Evolutionary conservation across 164 flowering plant species (phyloP), one percentile per base, ranked within the genome.

Genomic region (Berberis vulgaris): DNA sequence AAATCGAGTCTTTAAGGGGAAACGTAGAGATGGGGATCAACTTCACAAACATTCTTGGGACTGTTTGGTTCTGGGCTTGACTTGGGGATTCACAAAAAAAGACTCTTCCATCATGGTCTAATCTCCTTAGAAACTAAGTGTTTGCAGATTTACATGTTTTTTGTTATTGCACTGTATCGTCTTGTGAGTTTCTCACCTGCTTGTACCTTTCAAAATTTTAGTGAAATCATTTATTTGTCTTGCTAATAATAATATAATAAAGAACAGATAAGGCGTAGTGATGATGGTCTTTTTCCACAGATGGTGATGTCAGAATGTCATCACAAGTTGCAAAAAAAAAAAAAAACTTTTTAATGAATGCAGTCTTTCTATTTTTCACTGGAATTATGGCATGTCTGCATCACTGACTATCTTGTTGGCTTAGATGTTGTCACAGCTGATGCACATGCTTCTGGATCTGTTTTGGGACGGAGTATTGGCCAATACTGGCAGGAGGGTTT

Each of bases 331-430:
- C 50, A 67, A n/a, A n/a, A n/a, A n/a, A n/a, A n/a, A n/a, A n/a
- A n/a, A n/a, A n/a, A n/a, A n/a, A n/a, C n/a, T n/a, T 58, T 60
- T 62, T 66, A 68, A 47, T 71, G 67, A 45, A 41, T 47, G 42
- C 13, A 61, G 49, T 49, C 47, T 42, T 69, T 63, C 72, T 46
- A 71, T 65, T 72, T 46, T 12, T 67, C 45, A 43, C 11, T 55
- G 54, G 57, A 12, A 7, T 65, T 58, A 74, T 67, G 59, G 49
- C 54, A 46, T 59, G 60, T 65, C 78, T 56, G 67, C 67, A 69
- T 76, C 86, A 47, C 82, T 81, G 63, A 76, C 79, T 87, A 87
- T 74, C 62, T 81, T 13, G 85, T 83, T 66, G 78, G 81, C 69
- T 68, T 78, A 47, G 82, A 81, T 69, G 69, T 71, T 69, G 71